Evolutionary conservation across 2,329 filamentous ascomycete species (phyloP).

Genomic region (Ophiostoma sp.): DNA sequence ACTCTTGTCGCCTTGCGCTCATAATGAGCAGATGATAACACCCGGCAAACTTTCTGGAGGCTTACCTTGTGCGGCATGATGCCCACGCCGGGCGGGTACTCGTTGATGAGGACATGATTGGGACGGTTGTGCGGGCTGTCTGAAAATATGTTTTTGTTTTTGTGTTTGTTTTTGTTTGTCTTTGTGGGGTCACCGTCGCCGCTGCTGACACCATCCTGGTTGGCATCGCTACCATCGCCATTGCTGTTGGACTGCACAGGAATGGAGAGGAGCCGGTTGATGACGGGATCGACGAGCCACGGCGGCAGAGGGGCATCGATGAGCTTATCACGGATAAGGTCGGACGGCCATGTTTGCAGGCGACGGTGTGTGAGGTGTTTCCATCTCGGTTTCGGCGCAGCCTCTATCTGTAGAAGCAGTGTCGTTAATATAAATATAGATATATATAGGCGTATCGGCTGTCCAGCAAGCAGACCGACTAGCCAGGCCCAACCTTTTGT

Average conservation of each 20-base stretch:
- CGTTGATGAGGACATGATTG: constrained; percentile 92
- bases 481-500: constrained; percentile 52
- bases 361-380: constrained; percentile 81
- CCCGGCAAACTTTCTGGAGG: not conserved
- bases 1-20: not conserved
- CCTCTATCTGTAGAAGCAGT: constrained; percentile 42
- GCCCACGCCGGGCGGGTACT: constrained; percentile 81
- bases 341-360: constrained; percentile 84
- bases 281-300: constrained; percentile 68
- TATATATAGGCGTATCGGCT: not conserved
- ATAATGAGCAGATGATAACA: too few species aligned
- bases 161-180: constrained; percentile 31
- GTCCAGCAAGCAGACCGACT: not conserved
- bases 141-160: constrained; percentile 45
- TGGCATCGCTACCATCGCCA: constrained; percentile 27
- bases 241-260: constrained; percentile 32
- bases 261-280: constrained; percentile 55
- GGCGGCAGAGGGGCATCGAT: constrained; percentile 66
- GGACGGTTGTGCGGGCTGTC: constrained; percentile 67
- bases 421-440: not conserved
- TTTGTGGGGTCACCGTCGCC: not conserved
- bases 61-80: constrained; percentile 84
- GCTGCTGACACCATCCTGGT: not conserved
- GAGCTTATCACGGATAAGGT: constrained; percentile 71
- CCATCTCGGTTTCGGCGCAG: constrained; percentile 72